phyloP scores from a whole-genome alignment of 768 basidiomycete genomes.

The Suillus bovinus region DNA sequence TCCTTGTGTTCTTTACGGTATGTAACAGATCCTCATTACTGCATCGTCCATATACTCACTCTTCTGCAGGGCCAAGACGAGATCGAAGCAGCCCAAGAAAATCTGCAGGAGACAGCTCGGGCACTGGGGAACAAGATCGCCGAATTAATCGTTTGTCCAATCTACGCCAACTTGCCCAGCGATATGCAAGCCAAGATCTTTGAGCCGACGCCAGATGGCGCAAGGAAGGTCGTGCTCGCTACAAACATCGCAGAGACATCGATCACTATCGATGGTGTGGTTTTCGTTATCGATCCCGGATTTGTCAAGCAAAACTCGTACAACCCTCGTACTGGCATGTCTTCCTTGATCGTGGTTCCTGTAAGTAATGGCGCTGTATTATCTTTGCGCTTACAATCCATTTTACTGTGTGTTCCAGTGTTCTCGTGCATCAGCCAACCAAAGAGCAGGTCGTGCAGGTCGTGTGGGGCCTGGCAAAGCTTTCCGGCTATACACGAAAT shows the following conservation, averaged over 20 bases:
- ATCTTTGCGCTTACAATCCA: slow-evolving; percentile 5
- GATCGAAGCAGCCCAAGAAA: slow-evolving; percentile 97
- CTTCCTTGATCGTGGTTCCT: slow-evolving; percentile 92
- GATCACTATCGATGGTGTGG: slow-evolving; percentile 98
- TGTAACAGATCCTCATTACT: slow-evolving; percentile 24
- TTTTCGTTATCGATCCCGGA: slow-evolving; percentile 98
- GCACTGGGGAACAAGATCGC: slow-evolving; percentile 94
- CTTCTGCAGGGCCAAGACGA: slow-evolving; percentile 86
- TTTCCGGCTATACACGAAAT: slow-evolving; percentile 98
- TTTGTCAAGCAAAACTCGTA: slow-evolving; percentile 99
- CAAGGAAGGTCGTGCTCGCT: slow-evolving; percentile 95
- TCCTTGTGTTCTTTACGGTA: slow-evolving; percentile 95
- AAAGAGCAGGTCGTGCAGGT: slow-evolving; percentile 95
- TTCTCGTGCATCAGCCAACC: slow-evolving; percentile 96
- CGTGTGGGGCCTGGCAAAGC: slow-evolving; percentile 98
- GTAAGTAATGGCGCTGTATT: slow-evolving; percentile 46
- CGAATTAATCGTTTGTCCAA: slow-evolving; percentile 94
- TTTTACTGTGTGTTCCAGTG: slow-evolving; percentile 50
- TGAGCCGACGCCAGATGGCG: slow-evolving; percentile 95
- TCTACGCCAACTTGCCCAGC: slow-evolving; percentile 98
- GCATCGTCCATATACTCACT: neutral
- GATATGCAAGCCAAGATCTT: slow-evolving; percentile 99
- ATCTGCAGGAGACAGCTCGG: slow-evolving; percentile 91
- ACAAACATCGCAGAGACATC: slow-evolving; percentile 99
- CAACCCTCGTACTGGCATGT: slow-evolving; percentile 98